A percentile compares a stretch with the other conserved stretches of the same genome.
These are phyloP conservation scores for Dactylella cylindrospora DNA, from an alignment of 2,329 filamentous ascomycete genomes.

Conservation along the genomic window DNA sequence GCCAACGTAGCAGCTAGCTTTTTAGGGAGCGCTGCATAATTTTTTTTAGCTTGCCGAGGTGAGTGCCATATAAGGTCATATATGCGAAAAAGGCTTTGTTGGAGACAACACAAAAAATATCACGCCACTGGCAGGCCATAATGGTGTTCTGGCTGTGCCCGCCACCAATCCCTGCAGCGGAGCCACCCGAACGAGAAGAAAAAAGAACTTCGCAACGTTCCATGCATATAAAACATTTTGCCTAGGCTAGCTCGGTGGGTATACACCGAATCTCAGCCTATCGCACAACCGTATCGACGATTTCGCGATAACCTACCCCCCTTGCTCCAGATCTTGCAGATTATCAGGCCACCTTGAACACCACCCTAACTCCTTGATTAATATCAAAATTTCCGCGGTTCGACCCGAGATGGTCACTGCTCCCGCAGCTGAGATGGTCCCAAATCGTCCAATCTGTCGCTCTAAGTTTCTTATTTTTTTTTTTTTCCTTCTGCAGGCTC, in stretches of 20 bases:
- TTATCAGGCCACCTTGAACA: constrained; percentile 43
- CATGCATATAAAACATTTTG: too few species aligned
- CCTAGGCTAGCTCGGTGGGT: constrained; percentile 16
- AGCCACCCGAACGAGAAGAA: too few species aligned
- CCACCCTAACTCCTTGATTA: constrained; percentile 6
- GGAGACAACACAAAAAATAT: constrained; percentile 18
- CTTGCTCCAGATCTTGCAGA: constrained; percentile 33
- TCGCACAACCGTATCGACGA: constrained; percentile 5
- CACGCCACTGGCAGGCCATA: constrained; percentile 43
- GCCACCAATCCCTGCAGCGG: constrained; percentile 27
- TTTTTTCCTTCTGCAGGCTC: too few species aligned
- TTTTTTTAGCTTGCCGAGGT: too few species aligned
- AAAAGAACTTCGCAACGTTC: too few species aligned
- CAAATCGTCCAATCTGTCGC: too few species aligned
- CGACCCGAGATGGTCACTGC: too few species aligned
- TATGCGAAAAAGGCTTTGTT: background rate
- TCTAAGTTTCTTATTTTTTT: too few species aligned
- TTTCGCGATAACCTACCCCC: constrained; percentile 18
- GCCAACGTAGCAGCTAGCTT: background rate
- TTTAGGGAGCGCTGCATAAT: too few species aligned
- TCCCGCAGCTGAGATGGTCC: too few species aligned
- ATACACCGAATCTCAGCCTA: constrained; percentile 23
- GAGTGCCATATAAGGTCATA: constrained; percentile 1
- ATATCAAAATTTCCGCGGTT: constrained; percentile 19
- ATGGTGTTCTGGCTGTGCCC: too few species aligned